Evolutionary conservation across 2,329 filamentous ascomycete species (phyloP), one percentile per base, ranked within the genome.

Genomic region (Biscogniauxia mediterranea): DNA sequence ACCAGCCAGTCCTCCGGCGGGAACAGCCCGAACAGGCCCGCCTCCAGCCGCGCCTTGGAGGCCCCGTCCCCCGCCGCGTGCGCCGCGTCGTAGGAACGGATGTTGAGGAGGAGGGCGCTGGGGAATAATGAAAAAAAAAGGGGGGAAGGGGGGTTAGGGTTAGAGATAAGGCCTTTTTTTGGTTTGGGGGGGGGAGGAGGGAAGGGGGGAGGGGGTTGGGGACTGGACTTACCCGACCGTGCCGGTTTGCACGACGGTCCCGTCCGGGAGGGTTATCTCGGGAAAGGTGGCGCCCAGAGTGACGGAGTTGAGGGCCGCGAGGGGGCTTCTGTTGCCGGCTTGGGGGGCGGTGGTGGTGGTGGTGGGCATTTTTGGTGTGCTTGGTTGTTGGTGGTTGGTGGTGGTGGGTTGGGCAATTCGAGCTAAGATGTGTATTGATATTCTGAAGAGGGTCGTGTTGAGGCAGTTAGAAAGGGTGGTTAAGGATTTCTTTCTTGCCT

Each of bases 1-100:
- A 71, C 66, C n/a, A n/a, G n/a, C 66, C 69, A 69, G 23, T 73
- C 69, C 54, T 69, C 67, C 1, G 71, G 67, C 11, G 60, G 56
- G 58, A 73, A 71, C 21, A 71, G 59, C 8, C 66, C 69, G 54
- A 72, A 70, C 55, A 72, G 61, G 19, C 71, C 70, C 9, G 71
- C 63, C 57, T 66, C 63, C 2, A 70, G 58, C 38, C 53, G 59
- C 13, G 59, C 52, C 46, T 59, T 64, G 21, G 63, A 66, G 13
- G 56, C 57, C 6, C 60, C 59, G 54, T 71, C 67, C 1, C 64
- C 63, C 8, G 59, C 62, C 4, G 64, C 64, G 42, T 70, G 60
- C 23, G 68, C 70, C 42, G 62, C 55, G 32, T 71, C 71, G 57
- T 69, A 73, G 1, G 66, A 20, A 21, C 64, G 65, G 63, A 71